Base-by-base conservation (phyloP, 73 alveolate species). In the Symbiodinium natans region DNA sequence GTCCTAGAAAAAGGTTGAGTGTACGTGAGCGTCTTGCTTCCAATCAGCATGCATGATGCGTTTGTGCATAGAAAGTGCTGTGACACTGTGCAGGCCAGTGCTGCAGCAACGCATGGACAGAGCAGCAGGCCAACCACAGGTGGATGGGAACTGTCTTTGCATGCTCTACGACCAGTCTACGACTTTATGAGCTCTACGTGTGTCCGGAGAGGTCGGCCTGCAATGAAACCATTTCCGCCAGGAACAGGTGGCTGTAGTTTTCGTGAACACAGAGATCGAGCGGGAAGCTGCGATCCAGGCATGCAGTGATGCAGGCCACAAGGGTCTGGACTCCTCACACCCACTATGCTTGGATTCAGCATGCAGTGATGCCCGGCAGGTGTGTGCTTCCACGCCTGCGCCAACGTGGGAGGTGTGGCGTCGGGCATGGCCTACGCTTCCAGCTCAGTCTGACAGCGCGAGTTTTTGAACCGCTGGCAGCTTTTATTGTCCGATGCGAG, bases 341-440 rank as follows among this genome's bases (percentile, higher is more conserved):
- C 17, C 8, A 17, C 17, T 48, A 10, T 48, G 63, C 63, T 17
- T 10, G 8, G 63, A 10, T 10, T 17, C 63, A 10, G 63, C 8
- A 10, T 8, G 23, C 17, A 10, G 63, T 48, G 63, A 8, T 17
- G 63, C 31, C 31, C 31, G 43, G n/a, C 84, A 88, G 95, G 95
- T 27, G 86, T 88, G 34, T 21, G 3, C 86, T 88, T 39, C 71
- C 71, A 88, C 38, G 46, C 25, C 39, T 48, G 46, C 6, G 95
- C 95, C 39, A 19, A 74, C 34, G 74, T 88, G 84, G 95, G 95
- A 13, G 86, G 95, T 43, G 25, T 40, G 33, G 85, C 43, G 39
- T 29, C 95, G 9, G 95, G 95, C 38, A 25, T 88, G 38, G 95
- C 95, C 84, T 88, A 88, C 39, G 95, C 42, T 39, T 82, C 9